Conservation (phyloP, 768 basidiomycete genomes). For the Lanmaoa rubissima region DNA sequence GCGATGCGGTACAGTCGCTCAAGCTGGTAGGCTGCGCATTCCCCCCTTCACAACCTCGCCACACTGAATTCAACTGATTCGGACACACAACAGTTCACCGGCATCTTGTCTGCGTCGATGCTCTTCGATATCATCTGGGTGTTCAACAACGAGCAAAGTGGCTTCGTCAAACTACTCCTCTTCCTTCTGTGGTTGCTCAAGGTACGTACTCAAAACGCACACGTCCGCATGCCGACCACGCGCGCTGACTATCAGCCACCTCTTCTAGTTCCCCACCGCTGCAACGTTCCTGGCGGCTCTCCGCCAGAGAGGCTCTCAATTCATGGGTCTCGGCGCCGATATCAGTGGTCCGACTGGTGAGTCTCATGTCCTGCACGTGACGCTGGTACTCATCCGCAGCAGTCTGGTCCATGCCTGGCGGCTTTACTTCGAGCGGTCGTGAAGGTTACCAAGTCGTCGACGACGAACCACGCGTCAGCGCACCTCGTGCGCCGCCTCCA, state of each 20-base stretch:
- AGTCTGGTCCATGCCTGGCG: conserved; percentile 83
- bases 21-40: conserved; percentile 46
- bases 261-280: conserved; percentile 55
- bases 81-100: conserved; percentile 52
- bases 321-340: conserved; percentile 51
- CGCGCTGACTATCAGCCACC: not conserved
- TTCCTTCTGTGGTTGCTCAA: conserved; percentile 58
- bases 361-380: not conserved
- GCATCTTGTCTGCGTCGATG: conserved; percentile 56
- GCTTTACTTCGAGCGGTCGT: conserved; percentile 51
- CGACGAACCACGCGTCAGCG: conserved; percentile 34
- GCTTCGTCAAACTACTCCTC: conserved; percentile 54
- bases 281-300: conserved; percentile 49
- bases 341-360: conserved; percentile 57
- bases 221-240: not conserved
- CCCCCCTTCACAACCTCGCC: not conserved
- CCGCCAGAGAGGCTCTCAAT: conserved; percentile 57
- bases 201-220: conserved; percentile 30
- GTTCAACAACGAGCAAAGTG: conserved; percentile 51
- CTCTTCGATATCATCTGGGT: conserved; percentile 76
- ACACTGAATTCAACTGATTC: not conserved
- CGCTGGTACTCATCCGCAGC: not conserved
- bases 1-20: conserved; percentile 61
- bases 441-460: conserved; percentile 66
- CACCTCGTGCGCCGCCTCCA: conserved; percentile 15